Conservation (phyloP, 2,329 filamentous ascomycete genomes). For the Tolypocladium tropicale region DNA sequence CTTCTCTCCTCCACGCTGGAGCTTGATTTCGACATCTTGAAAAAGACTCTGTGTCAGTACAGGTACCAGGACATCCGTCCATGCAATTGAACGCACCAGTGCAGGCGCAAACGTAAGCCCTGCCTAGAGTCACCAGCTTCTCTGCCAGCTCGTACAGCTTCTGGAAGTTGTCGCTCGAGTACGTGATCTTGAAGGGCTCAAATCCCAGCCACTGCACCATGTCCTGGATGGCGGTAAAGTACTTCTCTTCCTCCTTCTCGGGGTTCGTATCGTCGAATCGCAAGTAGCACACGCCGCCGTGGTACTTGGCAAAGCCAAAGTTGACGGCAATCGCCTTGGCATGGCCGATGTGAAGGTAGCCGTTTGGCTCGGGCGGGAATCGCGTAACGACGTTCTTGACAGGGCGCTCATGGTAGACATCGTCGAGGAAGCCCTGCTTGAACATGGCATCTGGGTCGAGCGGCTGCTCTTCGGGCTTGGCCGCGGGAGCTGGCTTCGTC, state of each 20-base stretch:
- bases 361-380: conserved; percentile 84
- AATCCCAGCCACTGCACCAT: conserved; percentile 73
- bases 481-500: conserved; percentile 17
- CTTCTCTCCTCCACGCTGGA: conserved; percentile 71
- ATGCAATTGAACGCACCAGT: conserved; percentile 48
- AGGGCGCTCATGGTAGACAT: conserved; percentile 60
- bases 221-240: conserved; percentile 81
- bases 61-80: background rate
- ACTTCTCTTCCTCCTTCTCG: conserved; percentile 81
- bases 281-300: conserved; percentile 47
- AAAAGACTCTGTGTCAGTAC: background rate
- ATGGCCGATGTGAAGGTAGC: conserved; percentile 87
- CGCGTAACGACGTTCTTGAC: conserved; percentile 54
- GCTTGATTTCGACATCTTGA: conserved; percentile 68
- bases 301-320: conserved; percentile 83
- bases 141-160: conserved; percentile 76
- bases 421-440: conserved; percentile 65
- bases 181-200: conserved; percentile 48
- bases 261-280: conserved; percentile 94
- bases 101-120: conserved; percentile 77
- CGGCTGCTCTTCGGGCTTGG: conserved; percentile 23
- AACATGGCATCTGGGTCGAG: conserved; percentile 61
- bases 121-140: conserved; percentile 60
- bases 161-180: conserved; percentile 81
- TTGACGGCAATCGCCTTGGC: conserved; percentile 94